A percentile compares a stretch with the other conserved stretches of the same genome.
Evolutionary conservation across 352 stramenopile genomes (phyloP).

Genomic region (Globisporangium sylvaticum): DNA sequence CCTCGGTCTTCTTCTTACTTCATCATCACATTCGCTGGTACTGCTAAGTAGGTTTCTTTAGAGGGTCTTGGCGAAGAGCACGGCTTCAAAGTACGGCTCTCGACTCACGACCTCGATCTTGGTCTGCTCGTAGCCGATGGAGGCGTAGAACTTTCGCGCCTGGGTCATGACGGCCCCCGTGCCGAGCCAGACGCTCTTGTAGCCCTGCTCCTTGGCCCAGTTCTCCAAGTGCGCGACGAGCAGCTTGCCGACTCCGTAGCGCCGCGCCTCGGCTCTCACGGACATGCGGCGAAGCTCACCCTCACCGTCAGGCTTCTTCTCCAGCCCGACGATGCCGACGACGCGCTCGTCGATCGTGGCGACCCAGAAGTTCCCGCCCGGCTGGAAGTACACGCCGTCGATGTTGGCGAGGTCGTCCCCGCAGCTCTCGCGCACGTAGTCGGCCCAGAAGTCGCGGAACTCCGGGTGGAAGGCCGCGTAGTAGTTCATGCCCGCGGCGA

Average conservation of each 20-base stretch:
- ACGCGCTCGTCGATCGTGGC: conserved; percentile 10
- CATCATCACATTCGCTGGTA: neutral
- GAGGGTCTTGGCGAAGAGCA: conserved; percentile 9
- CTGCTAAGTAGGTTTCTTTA: neutral
- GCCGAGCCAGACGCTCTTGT: conserved; percentile 15
- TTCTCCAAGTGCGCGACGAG: conserved; percentile 21
- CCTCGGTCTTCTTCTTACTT: neutral
- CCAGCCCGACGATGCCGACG: conserved; percentile 20
- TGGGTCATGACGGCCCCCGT: conserved; percentile 8
- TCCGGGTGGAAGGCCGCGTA: conserved; percentile 1
- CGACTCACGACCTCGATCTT: neutral
- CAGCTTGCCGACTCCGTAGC: conserved; percentile 18
- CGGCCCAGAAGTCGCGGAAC: conserved; percentile 1
- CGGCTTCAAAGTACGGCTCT: neutral
- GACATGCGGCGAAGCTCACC: conserved; percentile 28
- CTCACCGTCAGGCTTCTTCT: conserved; percentile 15
- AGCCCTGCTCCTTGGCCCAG: conserved; percentile 13
- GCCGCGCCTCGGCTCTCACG: conserved; percentile 17
- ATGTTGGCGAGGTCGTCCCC: conserved; percentile 26
- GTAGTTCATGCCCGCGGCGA: conserved; percentile 2
- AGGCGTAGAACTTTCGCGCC: conserved; percentile 11
- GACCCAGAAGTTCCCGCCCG: conserved; percentile 44
- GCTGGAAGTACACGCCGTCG: conserved; percentile 28
- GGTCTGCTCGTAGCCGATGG: conserved; percentile 10
- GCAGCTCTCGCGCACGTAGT: conserved; percentile 1